phyloP scores from a whole-genome alignment of 768 basidiomycete genomes.

The Sporobolomyces roseus region DNA sequence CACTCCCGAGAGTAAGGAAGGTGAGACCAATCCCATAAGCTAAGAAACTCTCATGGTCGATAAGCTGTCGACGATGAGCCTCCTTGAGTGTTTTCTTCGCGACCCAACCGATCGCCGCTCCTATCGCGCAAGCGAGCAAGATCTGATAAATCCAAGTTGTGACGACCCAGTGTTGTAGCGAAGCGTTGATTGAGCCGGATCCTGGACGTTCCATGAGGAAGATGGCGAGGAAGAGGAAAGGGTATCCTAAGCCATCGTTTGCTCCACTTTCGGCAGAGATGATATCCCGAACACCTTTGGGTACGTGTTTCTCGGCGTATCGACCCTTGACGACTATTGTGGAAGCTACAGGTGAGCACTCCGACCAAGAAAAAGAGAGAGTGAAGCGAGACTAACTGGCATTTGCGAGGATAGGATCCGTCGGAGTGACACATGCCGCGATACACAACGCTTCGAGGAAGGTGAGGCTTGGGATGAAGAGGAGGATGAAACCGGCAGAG shows the following conservation, averaged over 20 bases:
- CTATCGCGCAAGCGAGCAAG: conserved; percentile 47
- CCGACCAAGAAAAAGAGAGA: not conserved
- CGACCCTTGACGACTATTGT: conserved; percentile 48
- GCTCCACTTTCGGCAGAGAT: conserved; percentile 51
- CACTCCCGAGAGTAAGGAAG: conserved; percentile 40
- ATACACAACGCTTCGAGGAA: conserved; percentile 51
- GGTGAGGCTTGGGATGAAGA: conserved; percentile 49
- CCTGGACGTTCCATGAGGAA: conserved; percentile 47
- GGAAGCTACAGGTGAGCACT: not conserved
- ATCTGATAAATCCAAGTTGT: conserved; percentile 50
- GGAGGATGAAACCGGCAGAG: conserved; percentile 49
- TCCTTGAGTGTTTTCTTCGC: conserved; percentile 48
- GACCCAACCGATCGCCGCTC: conserved; percentile 49
- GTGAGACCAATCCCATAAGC: conserved; percentile 43
- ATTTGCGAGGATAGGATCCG: conserved; percentile 52
- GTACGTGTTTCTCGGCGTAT: conserved; percentile 51
- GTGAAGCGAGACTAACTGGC: conserved; percentile 24
- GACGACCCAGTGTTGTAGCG: conserved; percentile 49
- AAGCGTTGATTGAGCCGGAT: conserved; percentile 43
- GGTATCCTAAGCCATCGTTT: conserved; percentile 52
- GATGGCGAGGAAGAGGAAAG: conserved; percentile 51
- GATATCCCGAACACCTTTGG: conserved; percentile 50
- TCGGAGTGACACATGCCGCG: conserved; percentile 51
- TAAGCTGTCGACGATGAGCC: conserved; percentile 45
- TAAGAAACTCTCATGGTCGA: conserved; percentile 52